Conservation (phyloP, 192 early-diverging fungal genomes). For the Backusella mclennaniae region DNA sequence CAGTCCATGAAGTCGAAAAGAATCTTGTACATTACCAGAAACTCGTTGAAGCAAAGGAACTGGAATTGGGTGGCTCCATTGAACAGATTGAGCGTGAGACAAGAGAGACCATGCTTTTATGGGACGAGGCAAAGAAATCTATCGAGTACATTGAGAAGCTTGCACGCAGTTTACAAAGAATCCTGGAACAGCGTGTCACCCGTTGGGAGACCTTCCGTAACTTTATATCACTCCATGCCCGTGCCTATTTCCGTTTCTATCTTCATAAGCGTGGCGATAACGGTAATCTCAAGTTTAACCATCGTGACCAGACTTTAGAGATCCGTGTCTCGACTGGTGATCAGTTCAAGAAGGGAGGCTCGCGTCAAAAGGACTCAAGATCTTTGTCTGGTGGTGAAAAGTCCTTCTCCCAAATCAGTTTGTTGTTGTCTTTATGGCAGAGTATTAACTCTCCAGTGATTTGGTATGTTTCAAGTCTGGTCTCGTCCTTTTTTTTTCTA, state of each 20-base stretch:
- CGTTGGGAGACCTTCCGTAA: constrained; percentile 69
- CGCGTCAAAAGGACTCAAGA: constrained; percentile 77
- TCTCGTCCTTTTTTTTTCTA: no score
- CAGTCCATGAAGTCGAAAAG: constrained; percentile 54
- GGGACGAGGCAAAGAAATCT: constrained; percentile 51
- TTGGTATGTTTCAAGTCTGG: constrained; percentile 42
- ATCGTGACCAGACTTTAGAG: constrained; percentile 56
- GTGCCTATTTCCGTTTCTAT: constrained; percentile 67
- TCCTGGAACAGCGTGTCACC: constrained; percentile 58
- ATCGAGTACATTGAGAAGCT: constrained; percentile 50
- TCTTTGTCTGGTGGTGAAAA: constrained; percentile 98
- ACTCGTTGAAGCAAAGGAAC: constrained; percentile 57
- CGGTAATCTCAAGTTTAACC: constrained; percentile 78
- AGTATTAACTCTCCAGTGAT: constrained; percentile 88
- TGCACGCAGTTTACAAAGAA: constrained; percentile 24
- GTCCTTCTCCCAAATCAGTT: constrained; percentile 91
- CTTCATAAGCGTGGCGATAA: constrained; percentile 81
- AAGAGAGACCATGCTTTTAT: constrained; percentile 44
- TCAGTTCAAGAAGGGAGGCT: constrained; percentile 40
- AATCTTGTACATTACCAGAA: constrained; percentile 52
- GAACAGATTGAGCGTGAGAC: constrained; percentile 63
- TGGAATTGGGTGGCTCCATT: constrained; percentile 47
- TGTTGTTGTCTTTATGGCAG: constrained; percentile 93
- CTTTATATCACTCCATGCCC: constrained; percentile 76
- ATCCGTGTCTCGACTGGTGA: constrained; percentile 48